Percentiles rank a stretch among this genome's conserved stretches.
phyloP scores from a whole-genome alignment of 805 yeast species.

The Metschnikowia hibisci region DNA sequence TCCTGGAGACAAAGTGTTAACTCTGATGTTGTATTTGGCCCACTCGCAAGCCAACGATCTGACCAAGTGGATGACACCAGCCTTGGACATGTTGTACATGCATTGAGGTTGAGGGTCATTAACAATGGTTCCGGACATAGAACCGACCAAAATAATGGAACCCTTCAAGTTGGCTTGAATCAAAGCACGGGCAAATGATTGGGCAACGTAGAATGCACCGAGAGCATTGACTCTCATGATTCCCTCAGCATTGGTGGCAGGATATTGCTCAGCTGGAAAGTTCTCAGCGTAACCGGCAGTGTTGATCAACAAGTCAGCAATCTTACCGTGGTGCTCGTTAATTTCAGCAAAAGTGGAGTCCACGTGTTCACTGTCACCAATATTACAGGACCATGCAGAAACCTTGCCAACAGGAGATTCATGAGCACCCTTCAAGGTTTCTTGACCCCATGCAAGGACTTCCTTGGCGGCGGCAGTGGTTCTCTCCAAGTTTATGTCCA shows the following conservation, averaged over 20 bases:
- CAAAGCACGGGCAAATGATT: slow-evolving; percentile 65
- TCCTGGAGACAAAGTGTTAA: slow-evolving; percentile 76
- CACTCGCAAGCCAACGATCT: slow-evolving; percentile 77
- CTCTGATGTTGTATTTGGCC: slow-evolving; percentile 73
- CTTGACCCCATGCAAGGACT: slow-evolving; percentile 45
- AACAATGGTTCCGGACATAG: slow-evolving; percentile 75
- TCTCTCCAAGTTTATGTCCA: slow-evolving; percentile 63
- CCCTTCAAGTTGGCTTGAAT: slow-evolving; percentile 54
- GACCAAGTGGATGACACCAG: slow-evolving; percentile 79
- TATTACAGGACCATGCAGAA: slow-evolving; percentile 70
- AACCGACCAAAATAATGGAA: slow-evolving; percentile 66
- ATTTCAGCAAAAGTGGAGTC: slow-evolving; percentile 51
- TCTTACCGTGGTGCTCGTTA: slow-evolving; percentile 53
- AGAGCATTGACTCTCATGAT: slow-evolving; percentile 67
- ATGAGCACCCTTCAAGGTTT: slow-evolving; percentile 33
- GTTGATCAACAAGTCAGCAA: slow-evolving; percentile 65
- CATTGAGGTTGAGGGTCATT: slow-evolving; percentile 78
- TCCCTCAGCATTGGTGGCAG: slow-evolving; percentile 63
- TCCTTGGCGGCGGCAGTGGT: slow-evolving; percentile 52
- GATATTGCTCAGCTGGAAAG: slow-evolving; percentile 73
- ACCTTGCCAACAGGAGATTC: slow-evolving; percentile 39
- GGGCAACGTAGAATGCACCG: slow-evolving; percentile 74
- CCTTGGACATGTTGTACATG: slow-evolving; percentile 82
- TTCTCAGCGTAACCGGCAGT: slow-evolving; percentile 87
- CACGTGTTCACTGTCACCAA: slow-evolving; percentile 60